Base-by-base conservation (phyloP, 768 basidiomycete species). In the Suillus placidus region DNA sequence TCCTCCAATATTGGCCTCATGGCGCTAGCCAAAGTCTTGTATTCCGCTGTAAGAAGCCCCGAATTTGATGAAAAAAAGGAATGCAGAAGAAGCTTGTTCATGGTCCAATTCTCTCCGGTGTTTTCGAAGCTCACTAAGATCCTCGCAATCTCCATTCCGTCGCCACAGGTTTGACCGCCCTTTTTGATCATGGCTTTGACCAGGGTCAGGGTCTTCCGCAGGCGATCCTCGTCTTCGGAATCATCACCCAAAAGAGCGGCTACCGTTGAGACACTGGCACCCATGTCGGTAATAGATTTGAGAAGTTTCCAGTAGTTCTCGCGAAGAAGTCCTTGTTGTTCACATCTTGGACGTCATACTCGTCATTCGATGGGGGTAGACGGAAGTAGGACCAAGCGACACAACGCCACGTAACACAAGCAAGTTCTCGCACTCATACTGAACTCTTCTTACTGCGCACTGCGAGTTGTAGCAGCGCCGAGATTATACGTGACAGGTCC, bases 311-410 rank as follows among this genome's bases (percentile, higher is more conserved):
- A 88, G 54, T 76, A 80, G 1, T 77, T 77, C 30, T 80, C 75
- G 38, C 78, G 79, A 5, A 68, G 69, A 54, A 72, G 57, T 80
- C 74, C 66, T 73, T 68, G 61, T 75, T 61, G 30, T 68, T 68
- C 10, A 62, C 67, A 40, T 66, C 70, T 1, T 62, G 43, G 64
- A 61, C 58, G 63, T 61, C 37, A 30, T 75, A 75, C 20, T 73
- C 73, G 7, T 70, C 73, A 43, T 78, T 40, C 32, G 66, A 70
- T 37, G 73, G 74, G 7, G 83, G 80, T 1, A 88, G 86, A 62
- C 84, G 87, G 73, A 89, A 82, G 72, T 87, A 92, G 13, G 80
- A 83, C 91, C 90, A 93, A 7, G 82, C 76, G 40, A 89, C 71
- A 47, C 83, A 80, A 6, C 91, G 84, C 92, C 92, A 94, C 23